These are phyloP conservation scores for Leptomonas seymouri DNA, from an alignment of 208 protist genomes.

Conservation along the genomic window DNA sequence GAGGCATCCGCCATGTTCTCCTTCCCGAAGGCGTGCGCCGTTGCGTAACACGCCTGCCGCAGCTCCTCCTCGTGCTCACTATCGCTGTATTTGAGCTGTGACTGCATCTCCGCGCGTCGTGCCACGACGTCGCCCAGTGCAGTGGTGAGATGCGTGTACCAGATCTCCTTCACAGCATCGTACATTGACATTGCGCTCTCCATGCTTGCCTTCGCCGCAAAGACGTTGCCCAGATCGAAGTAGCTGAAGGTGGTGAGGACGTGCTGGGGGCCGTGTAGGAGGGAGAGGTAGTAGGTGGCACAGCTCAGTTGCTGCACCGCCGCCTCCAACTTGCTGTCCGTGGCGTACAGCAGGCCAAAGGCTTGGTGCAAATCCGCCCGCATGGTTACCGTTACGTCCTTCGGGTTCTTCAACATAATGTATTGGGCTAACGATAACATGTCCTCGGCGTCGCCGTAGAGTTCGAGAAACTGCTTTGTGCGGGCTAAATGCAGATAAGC, in stretches of 20 bases:
- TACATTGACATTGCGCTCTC: constrained; percentile 89
- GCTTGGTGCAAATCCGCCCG: constrained; percentile 91
- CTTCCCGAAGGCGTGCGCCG: constrained; percentile 66
- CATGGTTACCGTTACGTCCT: constrained; percentile 48
- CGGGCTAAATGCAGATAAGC: constrained; percentile 86
- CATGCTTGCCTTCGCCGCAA: constrained; percentile 85
- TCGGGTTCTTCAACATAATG: constrained; percentile 73
- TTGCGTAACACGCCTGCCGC: constrained; percentile 51
- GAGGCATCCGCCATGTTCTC: constrained; percentile 85
- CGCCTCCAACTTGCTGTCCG: constrained; percentile 82
- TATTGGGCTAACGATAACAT: constrained; percentile 90
- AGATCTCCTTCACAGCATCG: constrained; percentile 88
- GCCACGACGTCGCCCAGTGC: constrained; percentile 66
- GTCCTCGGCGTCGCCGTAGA: constrained; percentile 84
- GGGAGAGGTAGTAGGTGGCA: constrained; percentile 87
- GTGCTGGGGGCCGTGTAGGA: constrained; percentile 76
- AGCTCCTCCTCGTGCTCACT: constrained; percentile 46
- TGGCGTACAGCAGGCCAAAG: constrained; percentile 88
- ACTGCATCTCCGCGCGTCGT: constrained; percentile 48
- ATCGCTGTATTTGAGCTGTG: constrained; percentile 74
- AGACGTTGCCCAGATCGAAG: constrained; percentile 92
- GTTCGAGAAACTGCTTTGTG: constrained; percentile 83
- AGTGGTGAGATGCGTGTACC: constrained; percentile 57
- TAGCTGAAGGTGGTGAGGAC: constrained; percentile 90
- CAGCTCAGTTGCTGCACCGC: constrained; percentile 83